phyloP scores from a whole-genome alignment of 768 basidiomycete species.

The Agaricus bisporus region DNA sequence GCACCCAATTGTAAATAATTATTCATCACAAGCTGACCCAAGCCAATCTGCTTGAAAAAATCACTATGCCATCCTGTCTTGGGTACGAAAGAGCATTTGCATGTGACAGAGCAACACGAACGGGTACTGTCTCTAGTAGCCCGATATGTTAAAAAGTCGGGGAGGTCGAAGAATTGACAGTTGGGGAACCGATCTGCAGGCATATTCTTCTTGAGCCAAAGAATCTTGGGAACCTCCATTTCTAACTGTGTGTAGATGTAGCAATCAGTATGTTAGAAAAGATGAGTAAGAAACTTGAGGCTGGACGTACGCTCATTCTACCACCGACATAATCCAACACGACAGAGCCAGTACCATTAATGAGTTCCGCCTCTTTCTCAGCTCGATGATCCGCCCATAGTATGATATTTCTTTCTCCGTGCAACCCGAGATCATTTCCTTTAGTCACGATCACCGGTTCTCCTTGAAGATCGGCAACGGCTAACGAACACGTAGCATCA shows the following conservation, averaged over 20 bases:
- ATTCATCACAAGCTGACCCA: constrained; percentile 60
- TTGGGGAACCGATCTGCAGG: constrained; percentile 54
- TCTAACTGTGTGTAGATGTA: constrained; percentile 54
- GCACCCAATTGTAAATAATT: constrained; percentile 75
- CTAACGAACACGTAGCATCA: constrained; percentile 95
- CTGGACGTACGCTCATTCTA: constrained; percentile 74
- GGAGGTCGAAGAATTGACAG: constrained; percentile 86
- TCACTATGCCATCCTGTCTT: constrained; percentile 81
- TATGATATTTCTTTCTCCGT: constrained; percentile 79
- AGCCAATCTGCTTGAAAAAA: constrained; percentile 84
- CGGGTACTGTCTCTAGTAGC: constrained; percentile 72
- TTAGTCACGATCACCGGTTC: constrained; percentile 70
- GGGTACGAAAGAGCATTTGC: constrained; percentile 93
- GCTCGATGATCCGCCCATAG: constrained; percentile 98
- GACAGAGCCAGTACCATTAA: constrained; percentile 78
- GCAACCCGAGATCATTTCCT: constrained; percentile 53
- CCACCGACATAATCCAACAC: constrained; percentile 95
- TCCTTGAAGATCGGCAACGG: constrained; percentile 73
- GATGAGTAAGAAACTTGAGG: background rate
- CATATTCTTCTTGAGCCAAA: constrained; percentile 96
- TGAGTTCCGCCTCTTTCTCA: constrained; percentile 82
- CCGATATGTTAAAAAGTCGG: constrained; percentile 94
- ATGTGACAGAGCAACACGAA: constrained; percentile 90
- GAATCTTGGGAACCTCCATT: constrained; percentile 97
- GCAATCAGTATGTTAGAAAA: background rate